Evolutionary conservation across 257 asterid species (phyloP), one percentile per base, ranked within the genome.

Genomic region (Fraxinus excelsior): DNA sequence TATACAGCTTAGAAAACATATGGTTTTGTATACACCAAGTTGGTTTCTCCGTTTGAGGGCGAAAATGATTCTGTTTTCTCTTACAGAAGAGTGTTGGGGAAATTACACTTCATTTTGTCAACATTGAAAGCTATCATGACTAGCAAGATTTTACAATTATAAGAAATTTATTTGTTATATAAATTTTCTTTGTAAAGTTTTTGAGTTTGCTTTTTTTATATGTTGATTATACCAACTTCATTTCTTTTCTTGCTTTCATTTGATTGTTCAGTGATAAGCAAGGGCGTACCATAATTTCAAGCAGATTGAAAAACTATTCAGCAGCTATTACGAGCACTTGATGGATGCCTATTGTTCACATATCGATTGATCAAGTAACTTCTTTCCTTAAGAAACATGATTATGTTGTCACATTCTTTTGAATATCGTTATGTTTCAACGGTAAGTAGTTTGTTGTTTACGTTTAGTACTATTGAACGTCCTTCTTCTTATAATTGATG

Each of bases 1-100:
- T 40, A 40, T 40, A 40, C 46, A 10, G 14, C 3, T 40, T 1
- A 40, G 53, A 44, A 44, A 44, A 56, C 21, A 56, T 19, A 53
- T 53, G 60, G 2, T 19, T 19, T 72, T 77, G 83, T 82, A 74
- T 78, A 85, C 73, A 14, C 25, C 38, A 76, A 80, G 80, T 74
- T 78, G 74, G 89, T 91, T 79, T 88, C 91, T 91, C 90, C 80
- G 88, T 85, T 53, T 65, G 85, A 70, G 76, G 84, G 66, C 83
- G n/a, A n/a, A n/a, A n/a, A n/a, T n/a, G n/a, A n/a, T n/a, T 79
- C 82, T 75, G 66, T 81, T 29, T 49, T 82, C 84, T 82, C 84
- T 71, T 34, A 82, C 88, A 76, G 91, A 74, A 90, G 92, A 88
- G 90, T 78, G 69, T 72, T 65, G 11, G 74, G 76, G 75, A 67